These are phyloP conservation scores for Phaeosphaeria sp. DNA, from an alignment of 2,329 filamentous ascomycete species.

Conservation along the genomic window DNA sequence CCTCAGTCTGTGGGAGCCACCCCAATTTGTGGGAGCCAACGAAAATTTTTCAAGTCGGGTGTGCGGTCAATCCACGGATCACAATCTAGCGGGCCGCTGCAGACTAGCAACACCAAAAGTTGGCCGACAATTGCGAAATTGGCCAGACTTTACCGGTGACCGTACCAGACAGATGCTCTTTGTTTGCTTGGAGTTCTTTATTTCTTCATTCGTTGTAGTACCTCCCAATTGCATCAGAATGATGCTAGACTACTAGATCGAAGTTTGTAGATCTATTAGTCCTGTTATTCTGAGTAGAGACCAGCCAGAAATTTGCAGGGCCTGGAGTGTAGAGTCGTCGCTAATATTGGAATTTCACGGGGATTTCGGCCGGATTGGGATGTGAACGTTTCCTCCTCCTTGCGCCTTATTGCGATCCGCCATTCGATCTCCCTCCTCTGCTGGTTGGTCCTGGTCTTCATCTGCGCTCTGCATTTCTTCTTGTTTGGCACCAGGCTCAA, in stretches of 20 bases:
- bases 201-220: too few relatives aligned
- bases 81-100: neutral
- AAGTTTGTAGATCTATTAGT: too few relatives aligned
- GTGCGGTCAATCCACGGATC: neutral
- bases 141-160: too few relatives aligned
- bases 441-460: neutral
- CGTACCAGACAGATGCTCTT: too few relatives aligned
- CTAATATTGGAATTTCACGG: neutral
- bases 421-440: conserved; percentile 8
- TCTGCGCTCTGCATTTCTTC: neutral
- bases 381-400: conserved; percentile 18
- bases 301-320: conserved; percentile 2
- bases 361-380: conserved; percentile 6
- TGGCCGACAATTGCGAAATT: neutral
- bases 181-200: too few relatives aligned
- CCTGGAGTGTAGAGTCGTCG: neutral
- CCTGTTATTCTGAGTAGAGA: neutral
- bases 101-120: neutral
- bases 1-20: neutral
- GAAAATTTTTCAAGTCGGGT: neutral
- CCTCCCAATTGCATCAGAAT: too few relatives aligned
- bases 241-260: too few relatives aligned
- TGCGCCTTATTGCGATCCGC: conserved; percentile 18
- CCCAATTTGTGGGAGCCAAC: neutral
- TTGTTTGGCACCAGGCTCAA: neutral